phyloP scores from a whole-genome alignment of 148 eudicot genomes.

The Camellia sinensis region DNA sequence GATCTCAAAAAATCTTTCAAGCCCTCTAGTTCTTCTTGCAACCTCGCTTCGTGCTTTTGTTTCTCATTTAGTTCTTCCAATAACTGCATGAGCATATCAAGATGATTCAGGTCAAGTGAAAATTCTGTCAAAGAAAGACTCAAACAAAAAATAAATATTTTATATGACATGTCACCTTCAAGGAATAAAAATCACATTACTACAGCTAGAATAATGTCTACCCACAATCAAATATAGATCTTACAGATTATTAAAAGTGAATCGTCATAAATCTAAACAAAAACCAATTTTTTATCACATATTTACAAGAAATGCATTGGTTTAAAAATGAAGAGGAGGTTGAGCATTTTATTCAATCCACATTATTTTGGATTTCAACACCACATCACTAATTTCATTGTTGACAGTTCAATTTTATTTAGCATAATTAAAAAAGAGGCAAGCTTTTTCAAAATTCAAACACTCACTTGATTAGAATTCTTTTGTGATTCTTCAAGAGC shows the following conservation, averaged over 20 bases:
- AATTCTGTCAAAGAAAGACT: background rate
- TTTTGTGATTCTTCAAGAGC: constrained; percentile 84
- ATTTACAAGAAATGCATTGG: background rate
- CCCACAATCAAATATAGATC: background rate
- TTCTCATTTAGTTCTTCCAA: constrained; percentile 68
- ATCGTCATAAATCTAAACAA: background rate
- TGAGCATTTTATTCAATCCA: background rate
- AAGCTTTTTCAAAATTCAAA: background rate
- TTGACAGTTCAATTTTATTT: background rate
- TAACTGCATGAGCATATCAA: constrained; percentile 47
- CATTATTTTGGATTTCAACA: background rate
- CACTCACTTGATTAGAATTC: constrained; percentile 62
- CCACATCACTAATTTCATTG: background rate
- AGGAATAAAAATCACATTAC: background rate
- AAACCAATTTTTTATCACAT: background rate
- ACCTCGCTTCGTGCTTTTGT: constrained; percentile 46
- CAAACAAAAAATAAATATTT: background rate
- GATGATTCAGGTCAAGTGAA: constrained; percentile 3
- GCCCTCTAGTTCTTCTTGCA: constrained; percentile 66
- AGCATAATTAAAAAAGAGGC: background rate
- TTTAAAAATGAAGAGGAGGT: background rate
- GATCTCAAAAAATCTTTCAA: constrained; percentile 46
- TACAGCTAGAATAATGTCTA: constrained; percentile 3
- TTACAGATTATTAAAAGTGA: background rate
- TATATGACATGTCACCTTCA: background rate